These are phyloP conservation scores for Rossbeevera mucosa DNA, from an alignment of 768 basidiomycete species.

Conservation along the genomic window DNA sequence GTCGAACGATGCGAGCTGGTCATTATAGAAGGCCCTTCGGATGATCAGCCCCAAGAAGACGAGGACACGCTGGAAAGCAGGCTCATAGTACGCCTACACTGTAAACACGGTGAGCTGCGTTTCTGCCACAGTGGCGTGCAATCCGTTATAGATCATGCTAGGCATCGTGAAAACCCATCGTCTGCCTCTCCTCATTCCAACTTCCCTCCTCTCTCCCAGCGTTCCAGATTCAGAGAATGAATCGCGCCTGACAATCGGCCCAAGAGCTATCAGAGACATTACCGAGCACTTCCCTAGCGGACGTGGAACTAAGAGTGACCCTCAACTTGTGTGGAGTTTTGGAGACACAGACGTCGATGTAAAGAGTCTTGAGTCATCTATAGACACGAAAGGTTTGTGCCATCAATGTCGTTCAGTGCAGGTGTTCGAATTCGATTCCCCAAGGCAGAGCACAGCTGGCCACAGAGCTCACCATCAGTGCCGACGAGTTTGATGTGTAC, in stretches of 20 bases:
- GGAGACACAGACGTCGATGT: conserved; percentile 62
- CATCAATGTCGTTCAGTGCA: neutral
- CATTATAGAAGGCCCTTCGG: conserved; percentile 50
- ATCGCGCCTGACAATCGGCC: conserved; percentile 67
- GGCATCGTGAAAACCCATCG: conserved; percentile 82
- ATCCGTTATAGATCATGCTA: conserved; percentile 26
- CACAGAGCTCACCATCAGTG: conserved; percentile 72
- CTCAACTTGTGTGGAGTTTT: conserved; percentile 81
- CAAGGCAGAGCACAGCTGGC: conserved; percentile 63
- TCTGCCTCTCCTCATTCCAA: conserved; percentile 54
- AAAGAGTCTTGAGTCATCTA: conserved; percentile 60
- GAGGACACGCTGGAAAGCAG: conserved; percentile 65
- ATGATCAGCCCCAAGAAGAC: conserved; percentile 31
- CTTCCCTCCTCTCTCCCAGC: conserved; percentile 60
- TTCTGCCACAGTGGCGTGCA: neutral
- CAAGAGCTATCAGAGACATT: conserved; percentile 68
- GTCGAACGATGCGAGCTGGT: conserved; percentile 75
- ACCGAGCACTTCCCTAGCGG: conserved; percentile 75
- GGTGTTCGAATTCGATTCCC: neutral
- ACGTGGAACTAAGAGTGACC: conserved; percentile 62
- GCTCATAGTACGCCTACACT: conserved; percentile 67
- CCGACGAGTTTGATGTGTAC: conserved; percentile 79
- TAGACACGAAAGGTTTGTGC: conserved; percentile 57
- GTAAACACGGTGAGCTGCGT: conserved; percentile 66
- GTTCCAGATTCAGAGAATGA: conserved; percentile 53